Evolutionary conservation across 371 early-diverging fungal species (phyloP).

Genomic region (Mortierella sp.): DNA sequence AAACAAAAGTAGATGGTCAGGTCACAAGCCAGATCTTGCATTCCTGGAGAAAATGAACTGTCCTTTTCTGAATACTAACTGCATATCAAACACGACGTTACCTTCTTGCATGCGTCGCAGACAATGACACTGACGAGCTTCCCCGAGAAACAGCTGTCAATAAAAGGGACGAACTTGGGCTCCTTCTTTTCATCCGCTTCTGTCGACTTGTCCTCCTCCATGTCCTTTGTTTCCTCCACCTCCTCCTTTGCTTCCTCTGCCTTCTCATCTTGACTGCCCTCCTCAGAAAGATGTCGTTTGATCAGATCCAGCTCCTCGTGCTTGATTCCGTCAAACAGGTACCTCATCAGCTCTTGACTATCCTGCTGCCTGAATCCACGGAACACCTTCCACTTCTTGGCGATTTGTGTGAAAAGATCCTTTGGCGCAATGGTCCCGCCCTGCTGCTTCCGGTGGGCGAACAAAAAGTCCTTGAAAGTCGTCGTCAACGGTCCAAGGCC

Average conservation of each 20-base stretch:
- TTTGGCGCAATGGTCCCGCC: conserved; percentile 61
- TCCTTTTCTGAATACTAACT: too few relatives aligned
- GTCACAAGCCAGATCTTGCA: too few relatives aligned
- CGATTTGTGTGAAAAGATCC: conserved; percentile 64
- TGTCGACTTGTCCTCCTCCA: neutral
- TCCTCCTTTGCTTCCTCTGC: conserved; percentile 39
- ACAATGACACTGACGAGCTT: conserved; percentile 71
- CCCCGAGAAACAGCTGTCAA: conserved; percentile 75
- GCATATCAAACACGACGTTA: too few relatives aligned
- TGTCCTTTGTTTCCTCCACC: conserved; percentile 24
- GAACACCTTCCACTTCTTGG: conserved; percentile 66
- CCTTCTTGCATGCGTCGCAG: conserved; percentile 70
- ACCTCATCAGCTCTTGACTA: conserved; percentile 75
- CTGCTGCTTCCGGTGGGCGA: conserved; percentile 54
- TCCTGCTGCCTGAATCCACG: conserved; percentile 72
- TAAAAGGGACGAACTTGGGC: conserved; percentile 64
- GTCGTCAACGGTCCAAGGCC: conserved; percentile 51
- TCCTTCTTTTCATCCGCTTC: conserved; percentile 6
- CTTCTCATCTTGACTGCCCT: conserved; percentile 26
- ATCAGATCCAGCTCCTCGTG: conserved; percentile 63
- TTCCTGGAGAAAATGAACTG: too few relatives aligned
- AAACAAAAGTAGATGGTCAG: neutral
- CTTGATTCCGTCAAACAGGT: conserved; percentile 69
- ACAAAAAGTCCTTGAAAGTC: conserved; percentile 45
- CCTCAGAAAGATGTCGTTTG: conserved; percentile 21